Percentiles rank a stretch among this genome's conserved stretches.
These are phyloP conservation scores for Tetraselmis chui DNA, from an alignment of 139 green algal genomes.

Conservation along the genomic window DNA sequence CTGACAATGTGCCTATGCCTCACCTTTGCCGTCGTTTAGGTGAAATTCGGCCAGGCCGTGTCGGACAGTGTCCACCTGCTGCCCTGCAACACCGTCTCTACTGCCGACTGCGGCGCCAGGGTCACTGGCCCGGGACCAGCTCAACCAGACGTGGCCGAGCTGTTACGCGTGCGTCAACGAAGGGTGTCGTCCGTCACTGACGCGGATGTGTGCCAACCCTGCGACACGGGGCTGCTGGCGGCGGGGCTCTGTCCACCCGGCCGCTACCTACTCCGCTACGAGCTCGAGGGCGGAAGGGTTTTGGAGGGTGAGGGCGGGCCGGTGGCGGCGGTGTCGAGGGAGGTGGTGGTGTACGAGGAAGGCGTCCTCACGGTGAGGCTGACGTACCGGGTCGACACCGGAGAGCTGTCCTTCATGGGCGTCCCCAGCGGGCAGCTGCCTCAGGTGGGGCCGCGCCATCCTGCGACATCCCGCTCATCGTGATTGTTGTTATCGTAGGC, in stretches of 20 bases:
- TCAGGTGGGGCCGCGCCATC: too few relatives aligned
- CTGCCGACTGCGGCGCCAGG: background rate
- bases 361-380: background rate
- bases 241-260: background rate
- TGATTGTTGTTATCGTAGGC: too few relatives aligned
- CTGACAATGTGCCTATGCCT: too few relatives aligned
- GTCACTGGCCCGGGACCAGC: background rate
- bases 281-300: background rate
- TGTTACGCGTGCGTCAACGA: background rate
- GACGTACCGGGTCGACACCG: background rate
- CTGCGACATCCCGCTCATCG: too few relatives aligned
- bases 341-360: background rate
- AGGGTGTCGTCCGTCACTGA: background rate
- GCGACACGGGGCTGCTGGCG: background rate
- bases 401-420: background rate
- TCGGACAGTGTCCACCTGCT: too few relatives aligned
- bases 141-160: background rate
- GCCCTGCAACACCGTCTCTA: background rate
- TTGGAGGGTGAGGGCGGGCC: background rate
- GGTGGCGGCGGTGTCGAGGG: background rate
- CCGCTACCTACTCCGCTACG: background rate
- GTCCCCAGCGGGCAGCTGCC: background rate
- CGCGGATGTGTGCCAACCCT: background rate
- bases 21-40: too few relatives aligned
- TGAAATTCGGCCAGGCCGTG: too few relatives aligned